Base-by-base conservation (phyloP, 306 rosid species). In the Cucurbita ficifolia region DNA sequence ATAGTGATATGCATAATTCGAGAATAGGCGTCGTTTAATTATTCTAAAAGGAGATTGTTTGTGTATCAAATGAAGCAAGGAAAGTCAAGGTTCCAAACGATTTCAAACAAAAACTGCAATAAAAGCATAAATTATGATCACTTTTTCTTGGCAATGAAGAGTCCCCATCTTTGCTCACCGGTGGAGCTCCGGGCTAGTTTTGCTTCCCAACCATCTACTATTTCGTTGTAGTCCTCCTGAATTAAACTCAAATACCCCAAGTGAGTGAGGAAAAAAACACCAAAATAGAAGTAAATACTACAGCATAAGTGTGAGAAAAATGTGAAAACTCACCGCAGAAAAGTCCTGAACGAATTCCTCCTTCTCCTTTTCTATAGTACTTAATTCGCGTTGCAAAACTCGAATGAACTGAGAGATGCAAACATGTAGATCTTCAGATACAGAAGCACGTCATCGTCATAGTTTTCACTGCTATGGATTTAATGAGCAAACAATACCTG, bases 81-180 rank as follows among this genome's bases (percentile, higher is more conserved):
- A 12, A 68, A 9, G 29, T 53, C 67, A 36, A 17, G 54, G 13
- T 48, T 8, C 43, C 7, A 69, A 69, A 70, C 29, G 74, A 33
- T 8, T 14, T 70, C 17, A 70, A 70, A 48, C 33, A 17, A 12
- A 50, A 42, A 73, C 52, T 5, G 51, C 43, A 58, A 48, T 49
- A 17, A 48, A 12, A 24, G 56, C 70, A 16, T 50, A 45, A 72
- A 70, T 42, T 50, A 45, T 38, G 36, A 68, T 84, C 86, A 88
- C 2, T 75, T 83, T 80, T 90, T 93, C 81, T 73, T 85, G 71
- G 97, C 98, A 75, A 89, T 52, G 82, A 94, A 84, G 7, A 84
- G 79, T 14, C 87, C 87, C 87, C 87, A 84, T 69, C 76, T 76
- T 74, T 84, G 87, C 85, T 84, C 85, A 42, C 83, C 83, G 0